These are phyloP conservation scores for Fusarium dimerum DNA, from an alignment of 2,329 filamentous ascomycete species.

Conservation along the genomic window DNA sequence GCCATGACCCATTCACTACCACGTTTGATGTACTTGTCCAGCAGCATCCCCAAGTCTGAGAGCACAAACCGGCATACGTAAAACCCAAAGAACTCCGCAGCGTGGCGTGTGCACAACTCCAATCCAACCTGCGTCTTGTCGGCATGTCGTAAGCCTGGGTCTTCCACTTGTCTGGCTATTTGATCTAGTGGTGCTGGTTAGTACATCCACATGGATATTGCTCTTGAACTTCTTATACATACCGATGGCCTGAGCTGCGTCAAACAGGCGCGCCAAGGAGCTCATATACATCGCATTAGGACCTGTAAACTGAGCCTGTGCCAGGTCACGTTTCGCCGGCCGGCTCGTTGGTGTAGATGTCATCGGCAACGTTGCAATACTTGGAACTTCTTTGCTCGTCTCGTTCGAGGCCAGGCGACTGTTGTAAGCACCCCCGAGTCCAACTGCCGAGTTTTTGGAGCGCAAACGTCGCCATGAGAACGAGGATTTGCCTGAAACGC, in stretches of 20 bases:
- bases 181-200: slow-evolving; percentile 63
- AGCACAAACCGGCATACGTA: slow-evolving; percentile 96
- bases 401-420: slow-evolving; percentile 27
- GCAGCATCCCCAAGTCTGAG: slow-evolving; percentile 75
- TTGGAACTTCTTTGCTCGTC: slow-evolving; percentile 43
- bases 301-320: slow-evolving; percentile 71
- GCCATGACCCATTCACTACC: slow-evolving; percentile 86
- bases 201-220: neutral
- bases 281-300: slow-evolving; percentile 91
- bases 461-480: slow-evolving; percentile 89
- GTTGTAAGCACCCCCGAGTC: slow-evolving; percentile 52
- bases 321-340: slow-evolving; percentile 71
- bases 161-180: slow-evolving; percentile 94
- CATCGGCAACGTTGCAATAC: slow-evolving; percentile 76
- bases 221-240: slow-evolving; percentile 37
- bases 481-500: slow-evolving; percentile 69
- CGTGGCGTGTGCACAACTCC: slow-evolving; percentile 89
- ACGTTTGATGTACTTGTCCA: slow-evolving; percentile 97
- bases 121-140: slow-evolving; percentile 94
- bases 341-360: slow-evolving; percentile 64
- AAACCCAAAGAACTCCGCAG: slow-evolving; percentile 96
- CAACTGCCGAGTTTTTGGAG: slow-evolving; percentile 80
- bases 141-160: slow-evolving; percentile 86
- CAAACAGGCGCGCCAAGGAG: slow-evolving; percentile 85
- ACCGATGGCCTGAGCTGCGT: slow-evolving; percentile 92